Evolutionary conservation across 2,329 filamentous ascomycete species (phyloP), one percentile per base, ranked within the genome.

Genomic region (Aspergillus texensis): DNA sequence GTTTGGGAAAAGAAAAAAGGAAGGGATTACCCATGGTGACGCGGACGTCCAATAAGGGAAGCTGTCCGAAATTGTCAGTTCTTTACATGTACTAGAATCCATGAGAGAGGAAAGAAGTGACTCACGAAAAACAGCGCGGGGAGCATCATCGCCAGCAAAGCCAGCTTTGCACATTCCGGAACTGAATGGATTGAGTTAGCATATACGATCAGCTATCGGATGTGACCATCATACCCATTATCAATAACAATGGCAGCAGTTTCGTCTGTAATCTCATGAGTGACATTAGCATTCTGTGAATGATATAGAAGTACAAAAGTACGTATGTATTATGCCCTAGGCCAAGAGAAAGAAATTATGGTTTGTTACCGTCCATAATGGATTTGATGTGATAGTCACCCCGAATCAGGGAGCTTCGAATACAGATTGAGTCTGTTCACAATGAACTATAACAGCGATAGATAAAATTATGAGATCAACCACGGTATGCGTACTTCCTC

Each of bases 81-180:
- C 1, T 21, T 8, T 39, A 26, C 58, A 64, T 60, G 60, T 1
- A 52, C 56, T 53, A 59, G n/a, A 41, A 24, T 50, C 58, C 69
- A 67, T n/a, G 6, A n/a, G 70, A 71, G 70, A 72, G 72, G 71
- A 70, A 73, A 72, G 71, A 70, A 72, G 68, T 72, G 67, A 94
- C 94, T 97, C 91, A 98, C 94, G 95, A 90, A 99, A 99, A 82
- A 99, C 95, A 86, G 95, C 95, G 89, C 95, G 91, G 82, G 95
- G 95, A 86, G 95, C 95, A 91, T 99, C 95, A 82, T 99, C 95
- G 93, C 95, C 95, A 88, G 95, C 95, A 86, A 99, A 99, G 93
- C 95, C 95, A 91, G 95, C 95, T 89, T 99, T 99, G 88, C 95
- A 99, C 95, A 99, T 98, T 90, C 95, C 95, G 85, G 95, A 98